These are phyloP conservation scores for Trifolium subterraneum DNA, from an alignment of 306 rosid genomes.

Conservation along the genomic window DNA sequence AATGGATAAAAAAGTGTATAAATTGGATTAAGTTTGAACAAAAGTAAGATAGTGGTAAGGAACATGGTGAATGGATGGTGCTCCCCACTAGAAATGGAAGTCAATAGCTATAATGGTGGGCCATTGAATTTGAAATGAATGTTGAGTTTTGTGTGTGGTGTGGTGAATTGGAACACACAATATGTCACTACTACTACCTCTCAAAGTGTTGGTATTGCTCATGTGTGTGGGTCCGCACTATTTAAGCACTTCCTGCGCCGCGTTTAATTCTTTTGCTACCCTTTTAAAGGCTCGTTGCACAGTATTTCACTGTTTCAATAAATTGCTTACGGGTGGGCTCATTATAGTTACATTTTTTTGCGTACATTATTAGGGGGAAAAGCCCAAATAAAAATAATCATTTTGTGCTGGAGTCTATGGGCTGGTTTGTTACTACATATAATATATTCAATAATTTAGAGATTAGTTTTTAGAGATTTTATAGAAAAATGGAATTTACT, in stretches of 20 bases:
- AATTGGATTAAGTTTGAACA: conserved; percentile 14
- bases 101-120: conserved; percentile 33
- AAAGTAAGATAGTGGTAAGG: conserved; percentile 27
- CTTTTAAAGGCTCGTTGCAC: conserved; percentile 33
- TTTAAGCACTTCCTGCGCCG: conserved; percentile 37
- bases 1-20: conserved; percentile 2
- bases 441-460: too few relatives aligned
- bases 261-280: conserved; percentile 34
- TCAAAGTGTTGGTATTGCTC: conserved; percentile 33
- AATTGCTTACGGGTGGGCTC: too few relatives aligned
- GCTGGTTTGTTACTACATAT: too few relatives aligned
- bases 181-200: conserved; percentile 11
- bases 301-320: conserved; percentile 8
- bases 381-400: too few relatives aligned
- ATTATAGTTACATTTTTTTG: too few relatives aligned
- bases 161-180: conserved; percentile 48
- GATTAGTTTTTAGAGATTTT: too few relatives aligned
- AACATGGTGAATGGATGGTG: conserved; percentile 34
- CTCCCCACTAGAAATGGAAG: conserved; percentile 31
- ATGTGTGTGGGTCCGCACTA: conserved; percentile 40
- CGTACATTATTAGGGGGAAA: too few relatives aligned
- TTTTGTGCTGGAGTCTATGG: too few relatives aligned
- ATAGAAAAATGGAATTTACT: too few relatives aligned
- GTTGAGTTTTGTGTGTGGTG: conserved; percentile 27
- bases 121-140: conserved; percentile 30